Base-by-base conservation (phyloP, 768 basidiomycete species). In the Tephrocybe sp. region DNA sequence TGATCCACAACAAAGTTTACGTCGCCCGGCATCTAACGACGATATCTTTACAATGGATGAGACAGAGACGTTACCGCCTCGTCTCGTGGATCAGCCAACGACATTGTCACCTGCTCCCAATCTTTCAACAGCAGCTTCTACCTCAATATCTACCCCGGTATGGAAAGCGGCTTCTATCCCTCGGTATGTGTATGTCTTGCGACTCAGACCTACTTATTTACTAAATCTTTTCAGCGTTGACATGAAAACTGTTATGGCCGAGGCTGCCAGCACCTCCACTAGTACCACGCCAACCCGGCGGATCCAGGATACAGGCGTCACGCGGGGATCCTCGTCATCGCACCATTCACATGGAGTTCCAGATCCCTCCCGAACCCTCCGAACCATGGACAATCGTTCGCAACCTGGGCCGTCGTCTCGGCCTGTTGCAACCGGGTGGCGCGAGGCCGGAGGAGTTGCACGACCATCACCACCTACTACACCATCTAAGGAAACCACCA, bases 1-100 rank as follows among this genome's bases (percentile, higher is more conserved):
- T 29, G 27, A 29, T 29, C 27, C 27, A 29, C 27, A 29, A 29
- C 27, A n/a, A n/a, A 47, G 36, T 16, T 52, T 70, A 8, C 67
- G 63, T 42, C 64, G 61, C 27, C 67, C 55, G 4, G 63, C 62
- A 23, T 73, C 78, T 2, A 82, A 60, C 8, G 78, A 91, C 49
- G 92, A 90, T 43, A 74, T 94, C 24, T 94, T 95, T 59, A 61
- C 71, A 6, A 94, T 94, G 91, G 93, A 94, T 59, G 88, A 89
- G 42, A 66, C 75, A 3, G 83, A 82, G n/a, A 55, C 59, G 8
- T 60, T 68, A 1, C 66, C 65, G 6, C 41, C 65, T 2, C 53
- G 68, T 15, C 38, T 50, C 8, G 53, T 55, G 3, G 52, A 55
- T 19, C 58, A 58, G 24, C 54, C 58, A 1, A 47, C 58, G 1